These are phyloP conservation scores for Exidia glandulosa DNA, from an alignment of 768 basidiomycete species.

Conservation along the genomic window DNA sequence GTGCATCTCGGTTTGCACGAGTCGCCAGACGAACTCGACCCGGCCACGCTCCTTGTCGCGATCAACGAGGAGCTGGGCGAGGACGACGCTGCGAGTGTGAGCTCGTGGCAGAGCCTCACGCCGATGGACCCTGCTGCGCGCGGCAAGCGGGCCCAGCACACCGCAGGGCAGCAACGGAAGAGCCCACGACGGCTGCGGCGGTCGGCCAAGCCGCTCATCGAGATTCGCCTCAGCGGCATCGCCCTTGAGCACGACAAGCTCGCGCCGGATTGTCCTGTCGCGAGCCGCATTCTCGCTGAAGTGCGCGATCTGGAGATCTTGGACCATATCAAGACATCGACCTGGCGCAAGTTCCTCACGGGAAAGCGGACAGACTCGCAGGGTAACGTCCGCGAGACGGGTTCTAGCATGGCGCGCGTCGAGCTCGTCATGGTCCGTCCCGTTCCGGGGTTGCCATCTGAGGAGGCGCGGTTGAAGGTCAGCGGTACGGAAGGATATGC, in stretches of 20 bases:
- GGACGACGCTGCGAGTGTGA: constrained; percentile 66
- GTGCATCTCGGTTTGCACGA: constrained; percentile 85
- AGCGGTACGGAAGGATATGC: constrained; percentile 19
- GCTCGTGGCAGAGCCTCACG: constrained; percentile 85
- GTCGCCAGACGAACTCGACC: constrained; percentile 63
- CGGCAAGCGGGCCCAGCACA: neutral
- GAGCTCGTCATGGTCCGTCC: constrained; percentile 70
- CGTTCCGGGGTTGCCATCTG: constrained; percentile 48
- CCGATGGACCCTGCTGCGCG: constrained; percentile 23
- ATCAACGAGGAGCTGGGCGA: constrained; percentile 86
- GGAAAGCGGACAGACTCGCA: constrained; percentile 71
- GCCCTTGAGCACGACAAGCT: constrained; percentile 60
- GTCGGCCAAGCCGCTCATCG: constrained; percentile 71
- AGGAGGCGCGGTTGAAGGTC: constrained; percentile 73
- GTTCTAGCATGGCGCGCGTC: constrained; percentile 85
- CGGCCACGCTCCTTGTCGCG: constrained; percentile 70
- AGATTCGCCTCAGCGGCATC: constrained; percentile 61
- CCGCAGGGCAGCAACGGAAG: neutral
- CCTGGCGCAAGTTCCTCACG: constrained; percentile 96
- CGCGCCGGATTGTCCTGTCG: constrained; percentile 38
- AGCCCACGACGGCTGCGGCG: constrained; percentile 43
- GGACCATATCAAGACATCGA: constrained; percentile 96
- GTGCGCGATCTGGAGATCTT: constrained; percentile 76
- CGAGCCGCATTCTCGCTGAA: constrained; percentile 56
- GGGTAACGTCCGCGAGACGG: constrained; percentile 84